phyloP scores from a whole-genome alignment of 2,329 filamentous ascomycete species.

The Dactylellina parvicollis region DNA sequence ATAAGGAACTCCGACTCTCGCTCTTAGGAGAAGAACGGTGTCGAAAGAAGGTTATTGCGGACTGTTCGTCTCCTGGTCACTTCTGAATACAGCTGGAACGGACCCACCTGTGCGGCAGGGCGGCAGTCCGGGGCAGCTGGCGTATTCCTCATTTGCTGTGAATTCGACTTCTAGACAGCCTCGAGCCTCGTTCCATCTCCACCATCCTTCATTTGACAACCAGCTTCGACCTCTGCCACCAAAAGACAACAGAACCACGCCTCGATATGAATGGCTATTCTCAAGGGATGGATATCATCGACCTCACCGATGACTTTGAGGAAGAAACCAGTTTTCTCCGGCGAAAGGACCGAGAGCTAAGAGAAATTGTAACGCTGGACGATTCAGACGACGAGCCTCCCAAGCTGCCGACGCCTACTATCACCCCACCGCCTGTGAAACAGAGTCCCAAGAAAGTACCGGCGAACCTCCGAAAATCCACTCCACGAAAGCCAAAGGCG shows the following conservation, averaged over 20 bases:
- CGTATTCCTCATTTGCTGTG: not conserved
- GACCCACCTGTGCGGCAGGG: not conserved
- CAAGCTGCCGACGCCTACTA: not conserved
- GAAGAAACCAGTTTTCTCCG: slow-evolving; percentile 12
- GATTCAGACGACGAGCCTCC: slow-evolving; percentile 3
- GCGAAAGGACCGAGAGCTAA: not conserved
- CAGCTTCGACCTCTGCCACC: not conserved
- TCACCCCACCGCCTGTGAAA: not conserved
- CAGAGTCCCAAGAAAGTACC: slow-evolving; percentile 10
- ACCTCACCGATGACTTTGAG: slow-evolving; percentile 43
- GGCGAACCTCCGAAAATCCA: too few relatives aligned
- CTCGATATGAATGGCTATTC: not conserved
- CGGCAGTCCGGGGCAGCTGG: not conserved
- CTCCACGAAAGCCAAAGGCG: not conserved
- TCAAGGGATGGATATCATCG: slow-evolving; percentile 15
- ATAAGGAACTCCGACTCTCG: too few relatives aligned
- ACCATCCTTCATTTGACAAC: not conserved
- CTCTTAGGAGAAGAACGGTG: too few relatives aligned
- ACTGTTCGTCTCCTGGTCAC: not conserved
- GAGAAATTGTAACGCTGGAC: not conserved
- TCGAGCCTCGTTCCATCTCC: not conserved
- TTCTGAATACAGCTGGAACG: not conserved
- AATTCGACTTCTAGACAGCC: not conserved
- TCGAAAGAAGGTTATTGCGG: too few relatives aligned
- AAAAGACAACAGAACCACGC: not conserved